These are phyloP conservation scores for Podila verticillata DNA, from an alignment of 192 early-diverging fungal genomes.

Conservation along the genomic window DNA sequence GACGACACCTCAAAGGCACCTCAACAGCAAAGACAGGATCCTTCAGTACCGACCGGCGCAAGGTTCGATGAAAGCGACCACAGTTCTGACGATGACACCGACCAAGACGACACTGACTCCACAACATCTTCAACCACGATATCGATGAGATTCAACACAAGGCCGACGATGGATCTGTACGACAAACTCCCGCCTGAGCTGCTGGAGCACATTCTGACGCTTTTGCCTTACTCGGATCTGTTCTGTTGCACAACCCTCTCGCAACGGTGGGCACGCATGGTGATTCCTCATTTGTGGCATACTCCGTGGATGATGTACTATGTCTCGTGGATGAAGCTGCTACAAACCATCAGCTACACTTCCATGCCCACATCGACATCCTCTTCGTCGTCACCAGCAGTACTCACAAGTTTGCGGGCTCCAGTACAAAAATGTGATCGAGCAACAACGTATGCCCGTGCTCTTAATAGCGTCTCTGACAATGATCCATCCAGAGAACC, in stretches of 20 bases:
- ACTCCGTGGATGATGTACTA: slow-evolving; percentile 37
- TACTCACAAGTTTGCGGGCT: background rate
- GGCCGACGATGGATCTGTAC: background rate
- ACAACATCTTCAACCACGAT: background rate
- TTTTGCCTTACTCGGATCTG: slow-evolving; percentile 8
- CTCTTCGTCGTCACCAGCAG: background rate
- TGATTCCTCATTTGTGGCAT: slow-evolving; percentile 36
- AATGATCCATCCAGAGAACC: background rate
- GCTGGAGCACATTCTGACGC: slow-evolving; percentile 13
- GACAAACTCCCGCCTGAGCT: slow-evolving; percentile 28
- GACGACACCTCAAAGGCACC: too few relatives aligned
- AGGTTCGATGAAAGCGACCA: too few relatives aligned
- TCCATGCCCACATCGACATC: background rate
- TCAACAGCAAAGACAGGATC: too few relatives aligned
- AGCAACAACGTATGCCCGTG: too few relatives aligned
- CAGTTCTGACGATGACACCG: background rate
- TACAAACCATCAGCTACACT: slow-evolving; percentile 1
- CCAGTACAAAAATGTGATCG: background rate
- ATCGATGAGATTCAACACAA: background rate
- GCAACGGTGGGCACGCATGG: slow-evolving; percentile 19
- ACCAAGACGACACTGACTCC: background rate
- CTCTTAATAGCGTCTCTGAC: background rate
- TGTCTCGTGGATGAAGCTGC: slow-evolving; percentile 28
- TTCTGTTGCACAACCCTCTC: slow-evolving; percentile 19
- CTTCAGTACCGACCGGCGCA: too few relatives aligned